A percentile compares a stretch with the other conserved stretches of the same genome.
phyloP scores from a whole-genome alignment of 495 filamentous ascomycete species.

The Penicillium cataractarum region DNA sequence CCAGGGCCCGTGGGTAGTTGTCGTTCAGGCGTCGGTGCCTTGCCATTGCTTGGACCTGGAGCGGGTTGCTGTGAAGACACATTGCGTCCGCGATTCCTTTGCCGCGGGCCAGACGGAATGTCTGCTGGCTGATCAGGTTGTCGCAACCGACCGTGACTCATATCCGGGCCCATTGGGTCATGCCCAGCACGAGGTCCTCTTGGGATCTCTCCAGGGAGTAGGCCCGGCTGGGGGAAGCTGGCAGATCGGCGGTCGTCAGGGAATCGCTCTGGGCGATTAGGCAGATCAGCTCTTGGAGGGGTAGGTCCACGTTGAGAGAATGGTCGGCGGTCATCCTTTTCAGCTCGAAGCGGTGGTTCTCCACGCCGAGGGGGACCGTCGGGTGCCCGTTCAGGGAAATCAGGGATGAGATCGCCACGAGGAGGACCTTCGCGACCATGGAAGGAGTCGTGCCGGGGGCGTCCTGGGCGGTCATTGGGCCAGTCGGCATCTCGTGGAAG shows the following conservation, averaged over 20 bases:
- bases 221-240: slow-evolving; percentile 26
- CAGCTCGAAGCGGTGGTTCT: slow-evolving; percentile 32
- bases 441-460: slow-evolving; percentile 37
- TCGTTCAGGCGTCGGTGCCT: slow-evolving; percentile 31
- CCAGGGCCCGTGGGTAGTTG: slow-evolving; percentile 44
- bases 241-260: slow-evolving; percentile 39
- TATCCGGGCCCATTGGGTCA: slow-evolving; percentile 45
- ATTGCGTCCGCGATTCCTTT: slow-evolving; percentile 37
- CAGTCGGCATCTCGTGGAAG: slow-evolving; percentile 40
- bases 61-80: slow-evolving; percentile 32
- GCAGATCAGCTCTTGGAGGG: slow-evolving; percentile 37
- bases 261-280: slow-evolving; percentile 45
- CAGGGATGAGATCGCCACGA: slow-evolving; percentile 43
- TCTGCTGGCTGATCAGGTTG: slow-evolving; percentile 57
- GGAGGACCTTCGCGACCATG: slow-evolving; percentile 37
- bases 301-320: slow-evolving; percentile 32
- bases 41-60: slow-evolving; percentile 27
- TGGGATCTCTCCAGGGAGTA: slow-evolving; percentile 43
- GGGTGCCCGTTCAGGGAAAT: slow-evolving; percentile 35
- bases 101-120: slow-evolving; percentile 73
- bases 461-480: slow-evolving; percentile 41
- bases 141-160: slow-evolving; percentile 58
- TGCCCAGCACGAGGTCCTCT: slow-evolving; percentile 40
- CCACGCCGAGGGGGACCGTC: slow-evolving; percentile 42
- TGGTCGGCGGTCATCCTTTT: slow-evolving; percentile 43